Percentiles rank a stretch among this genome's conserved stretches.
Conservation (phyloP, 1,284 basidiomycete genomes). For the Apiotrichum porosum region DNA sequence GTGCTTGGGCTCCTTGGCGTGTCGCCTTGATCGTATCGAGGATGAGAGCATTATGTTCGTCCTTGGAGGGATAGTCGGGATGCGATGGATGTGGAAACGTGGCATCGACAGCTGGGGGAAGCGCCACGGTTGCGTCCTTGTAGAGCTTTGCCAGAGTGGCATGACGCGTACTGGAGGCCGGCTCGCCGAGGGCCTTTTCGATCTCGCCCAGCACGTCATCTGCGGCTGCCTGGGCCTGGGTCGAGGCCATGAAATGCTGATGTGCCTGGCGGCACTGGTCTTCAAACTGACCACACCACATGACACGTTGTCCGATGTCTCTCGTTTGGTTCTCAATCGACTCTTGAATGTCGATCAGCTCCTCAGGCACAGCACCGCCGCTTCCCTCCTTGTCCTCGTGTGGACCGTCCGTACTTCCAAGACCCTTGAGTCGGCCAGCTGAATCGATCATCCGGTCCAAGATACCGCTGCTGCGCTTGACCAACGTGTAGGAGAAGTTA, state of each 20-base stretch:
- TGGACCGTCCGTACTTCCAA: conserved; percentile 33
- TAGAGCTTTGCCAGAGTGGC: conserved; percentile 13
- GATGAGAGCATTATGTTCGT: conserved; percentile 20
- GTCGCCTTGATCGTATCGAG: conserved; percentile 6
- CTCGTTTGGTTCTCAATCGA: conserved; percentile 22
- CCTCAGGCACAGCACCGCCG: conserved; percentile 35
- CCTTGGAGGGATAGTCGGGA: conserved; percentile 25
- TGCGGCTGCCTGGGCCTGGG: conserved; percentile 12
- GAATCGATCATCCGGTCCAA: conserved; percentile 47
- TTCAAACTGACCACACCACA: conserved; percentile 32
- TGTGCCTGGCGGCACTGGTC: conserved; percentile 30
- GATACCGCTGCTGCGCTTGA: conserved; percentile 25
- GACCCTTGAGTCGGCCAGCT: conserved; percentile 29
- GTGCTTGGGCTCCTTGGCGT: conserved; percentile 10
- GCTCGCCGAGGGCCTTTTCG: conserved; percentile 10
- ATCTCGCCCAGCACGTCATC: conserved; percentile 15
- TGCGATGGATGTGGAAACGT: conserved; percentile 28
- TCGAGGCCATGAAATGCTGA: conserved; percentile 19
- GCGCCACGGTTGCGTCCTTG: background rate
- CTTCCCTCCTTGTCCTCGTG: conserved; percentile 1
- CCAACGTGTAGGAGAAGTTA: conserved; percentile 24
- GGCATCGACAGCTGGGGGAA: conserved; percentile 20
- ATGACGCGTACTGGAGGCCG: conserved; percentile 24
- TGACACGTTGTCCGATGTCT: conserved; percentile 6
- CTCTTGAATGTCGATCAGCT: conserved; percentile 41